Conservation (phyloP, 148 eudicot species). For the Rhododendron simsii region DNA sequence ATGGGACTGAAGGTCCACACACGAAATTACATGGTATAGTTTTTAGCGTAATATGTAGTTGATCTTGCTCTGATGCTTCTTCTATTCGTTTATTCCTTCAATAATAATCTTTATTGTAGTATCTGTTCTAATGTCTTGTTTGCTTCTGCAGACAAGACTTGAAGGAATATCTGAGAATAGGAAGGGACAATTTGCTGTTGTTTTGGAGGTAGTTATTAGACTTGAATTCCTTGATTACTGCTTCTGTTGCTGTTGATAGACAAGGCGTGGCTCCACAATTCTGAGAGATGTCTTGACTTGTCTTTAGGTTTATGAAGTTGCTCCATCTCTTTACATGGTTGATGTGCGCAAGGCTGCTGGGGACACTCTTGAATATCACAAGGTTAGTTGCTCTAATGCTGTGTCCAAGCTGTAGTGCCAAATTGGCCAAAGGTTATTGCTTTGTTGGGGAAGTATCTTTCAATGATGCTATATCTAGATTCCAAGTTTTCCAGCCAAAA, state of each 20-base stretch:
- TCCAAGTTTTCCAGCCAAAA: background rate
- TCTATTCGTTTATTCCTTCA: background rate
- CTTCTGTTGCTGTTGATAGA: background rate
- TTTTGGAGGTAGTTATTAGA: conserved; percentile 29
- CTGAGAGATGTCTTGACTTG: background rate
- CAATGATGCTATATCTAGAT: background rate
- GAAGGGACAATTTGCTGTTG: conserved; percentile 75
- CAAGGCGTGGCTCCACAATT: background rate
- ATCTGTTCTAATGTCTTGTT: conserved; percentile 3
- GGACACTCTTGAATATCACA: conserved; percentile 87
- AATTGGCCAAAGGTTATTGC: background rate
- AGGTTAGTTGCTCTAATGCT: conserved; percentile 24
- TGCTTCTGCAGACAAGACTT: conserved; percentile 66
- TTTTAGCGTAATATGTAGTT: background rate
- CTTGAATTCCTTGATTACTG: conserved; percentile 2
- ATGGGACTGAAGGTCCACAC: conserved; percentile 88
- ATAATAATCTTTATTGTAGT: background rate
- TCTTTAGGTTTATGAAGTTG: conserved; percentile 80
- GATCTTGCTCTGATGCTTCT: background rate
- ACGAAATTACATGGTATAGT: conserved; percentile 64
- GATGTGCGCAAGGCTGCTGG: conserved; percentile 81
- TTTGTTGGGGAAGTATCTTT: background rate
- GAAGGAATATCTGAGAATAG: conserved; percentile 73
- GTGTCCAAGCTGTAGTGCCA: background rate
- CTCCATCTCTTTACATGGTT: conserved; percentile 95